A percentile compares a stretch with the other conserved stretches of the same genome.
Conservation (phyloP, 345 rosid species). For the Populus alba region DNA sequence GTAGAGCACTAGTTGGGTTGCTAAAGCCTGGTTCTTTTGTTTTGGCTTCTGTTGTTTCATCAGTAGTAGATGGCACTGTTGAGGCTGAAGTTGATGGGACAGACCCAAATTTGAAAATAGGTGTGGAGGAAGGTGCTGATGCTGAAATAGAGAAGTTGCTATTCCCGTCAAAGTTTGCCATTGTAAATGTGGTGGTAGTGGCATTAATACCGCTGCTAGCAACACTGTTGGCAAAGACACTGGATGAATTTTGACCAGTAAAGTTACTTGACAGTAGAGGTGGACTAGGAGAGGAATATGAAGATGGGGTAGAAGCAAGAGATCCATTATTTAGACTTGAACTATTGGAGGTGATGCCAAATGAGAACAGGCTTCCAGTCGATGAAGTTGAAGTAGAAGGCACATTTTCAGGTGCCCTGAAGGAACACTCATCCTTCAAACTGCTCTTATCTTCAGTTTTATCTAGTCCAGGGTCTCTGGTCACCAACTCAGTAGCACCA, state of each 20-base stretch:
- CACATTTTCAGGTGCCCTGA: constrained; percentile 25
- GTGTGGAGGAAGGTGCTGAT: constrained; percentile 33
- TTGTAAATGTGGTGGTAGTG: constrained; percentile 16
- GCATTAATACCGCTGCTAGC: constrained; percentile 18
- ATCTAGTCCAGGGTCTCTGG: constrained; percentile 40
- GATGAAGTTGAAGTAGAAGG: constrained; percentile 36
- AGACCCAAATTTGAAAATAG: constrained; percentile 46
- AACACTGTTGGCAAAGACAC: constrained; percentile 22
- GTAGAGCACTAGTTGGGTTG: constrained; percentile 16
- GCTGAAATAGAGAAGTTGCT: constrained; percentile 26
- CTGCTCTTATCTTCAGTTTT: constrained; percentile 29
- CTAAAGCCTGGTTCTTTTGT: constrained; percentile 33
- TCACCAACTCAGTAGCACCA: constrained; percentile 28
- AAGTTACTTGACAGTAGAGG: constrained; percentile 25
- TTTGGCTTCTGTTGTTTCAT: constrained; percentile 37
- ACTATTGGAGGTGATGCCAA: constrained; percentile 30
- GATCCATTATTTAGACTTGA: constrained; percentile 43
- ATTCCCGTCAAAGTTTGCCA: constrained; percentile 18
- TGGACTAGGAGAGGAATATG: constrained; percentile 26
- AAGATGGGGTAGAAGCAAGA: constrained; percentile 29
- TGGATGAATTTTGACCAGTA: constrained; percentile 32
- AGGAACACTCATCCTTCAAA: constrained; percentile 25
- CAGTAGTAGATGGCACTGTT: constrained; percentile 20
- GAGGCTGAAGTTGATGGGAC: constrained; percentile 36
- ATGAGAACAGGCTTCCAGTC: constrained; percentile 41